A percentile compares a stretch with the other conserved stretches of the same genome.
phyloP scores from a whole-genome alignment of 495 filamentous ascomycete genomes.

The Penicillium pancosmium region DNA sequence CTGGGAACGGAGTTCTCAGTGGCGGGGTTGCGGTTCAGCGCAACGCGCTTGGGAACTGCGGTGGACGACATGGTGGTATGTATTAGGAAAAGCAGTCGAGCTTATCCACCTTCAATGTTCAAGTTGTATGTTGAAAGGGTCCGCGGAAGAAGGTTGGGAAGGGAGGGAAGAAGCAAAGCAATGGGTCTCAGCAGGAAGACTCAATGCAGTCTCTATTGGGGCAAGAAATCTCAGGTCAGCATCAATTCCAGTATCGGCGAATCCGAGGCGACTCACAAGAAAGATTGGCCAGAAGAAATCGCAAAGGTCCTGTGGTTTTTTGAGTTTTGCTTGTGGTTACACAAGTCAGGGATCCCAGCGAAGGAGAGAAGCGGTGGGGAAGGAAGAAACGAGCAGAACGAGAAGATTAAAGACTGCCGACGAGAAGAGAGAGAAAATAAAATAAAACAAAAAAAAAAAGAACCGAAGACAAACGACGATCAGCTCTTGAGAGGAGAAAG shows the following conservation, averaged over 20 bases:
- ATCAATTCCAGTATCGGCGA: conserved; percentile 6
- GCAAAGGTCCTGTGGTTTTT: neutral
- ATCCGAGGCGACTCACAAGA: conserved; percentile 1
- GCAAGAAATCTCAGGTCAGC: neutral
- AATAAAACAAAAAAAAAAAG: neutral
- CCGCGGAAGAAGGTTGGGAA: neutral
- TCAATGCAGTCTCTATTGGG: conserved; percentile 1
- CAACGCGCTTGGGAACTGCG: conserved; percentile 55
- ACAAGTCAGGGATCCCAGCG: conserved; percentile 11
- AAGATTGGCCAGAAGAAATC: neutral
- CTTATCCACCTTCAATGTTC: conserved; percentile 1
- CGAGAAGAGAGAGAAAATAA: neutral
- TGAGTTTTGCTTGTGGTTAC: conserved; percentile 13
- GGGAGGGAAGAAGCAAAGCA: conserved; percentile 10
- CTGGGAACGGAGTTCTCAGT: conserved; percentile 65
- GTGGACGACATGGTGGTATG: conserved; percentile 57
- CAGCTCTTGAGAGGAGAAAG: neutral
- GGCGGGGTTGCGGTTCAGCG: conserved; percentile 51
- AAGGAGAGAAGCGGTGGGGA: conserved; percentile 10
- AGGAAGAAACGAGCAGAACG: neutral
- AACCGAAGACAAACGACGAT: conserved; percentile 9
- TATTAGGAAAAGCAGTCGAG: conserved; percentile 4
- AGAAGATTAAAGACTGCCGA: conserved; percentile 4
- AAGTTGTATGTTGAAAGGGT: neutral
- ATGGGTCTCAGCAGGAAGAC: neutral